Percentiles rank a stretch among this genome's conserved stretches.
Conservation (phyloP, 1,284 basidiomycete species). For the Gomphus sp. region DNA sequence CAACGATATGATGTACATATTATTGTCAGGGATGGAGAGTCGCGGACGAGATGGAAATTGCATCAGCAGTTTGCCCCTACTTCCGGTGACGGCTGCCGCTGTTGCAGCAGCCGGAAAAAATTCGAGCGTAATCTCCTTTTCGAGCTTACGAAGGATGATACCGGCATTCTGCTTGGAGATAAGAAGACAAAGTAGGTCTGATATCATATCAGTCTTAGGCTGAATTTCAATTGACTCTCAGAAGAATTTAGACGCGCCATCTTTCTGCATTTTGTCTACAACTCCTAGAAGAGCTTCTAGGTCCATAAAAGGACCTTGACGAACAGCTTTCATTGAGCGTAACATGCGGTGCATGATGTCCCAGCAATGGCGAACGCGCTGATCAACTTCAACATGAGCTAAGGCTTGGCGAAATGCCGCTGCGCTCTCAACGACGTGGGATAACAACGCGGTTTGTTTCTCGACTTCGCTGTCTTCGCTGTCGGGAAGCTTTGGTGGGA, state of each 20-base stretch:
- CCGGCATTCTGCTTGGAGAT: constrained; percentile 36
- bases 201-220: not conserved
- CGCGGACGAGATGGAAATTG: constrained; percentile 26
- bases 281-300: not conserved
- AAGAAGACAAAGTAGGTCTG: constrained; percentile 21
- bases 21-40: constrained; percentile 23
- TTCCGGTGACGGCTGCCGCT: constrained; percentile 24
- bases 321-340: not conserved
- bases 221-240: not conserved
- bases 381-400: not conserved
- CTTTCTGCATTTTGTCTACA: not conserved
- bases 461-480: constrained; percentile 19
- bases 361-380: not conserved
- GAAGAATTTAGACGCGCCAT: not conserved
- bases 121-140: constrained; percentile 24
- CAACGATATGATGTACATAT: constrained; percentile 22
- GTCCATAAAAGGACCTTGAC: not conserved
- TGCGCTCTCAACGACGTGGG: constrained; percentile 13
- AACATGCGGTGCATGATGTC: not conserved
- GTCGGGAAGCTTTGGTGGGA: constrained; percentile 32
- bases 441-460: constrained; percentile 20
- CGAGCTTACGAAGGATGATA: constrained; percentile 26
- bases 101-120: constrained; percentile 32
- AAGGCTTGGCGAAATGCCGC: constrained; percentile 6
- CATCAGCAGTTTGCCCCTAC: constrained; percentile 28